Evolutionary conservation across 352 stramenopile genomes (phyloP), one percentile per base, ranked within the genome.

Genomic region (Phytophthora crassamura): DNA sequence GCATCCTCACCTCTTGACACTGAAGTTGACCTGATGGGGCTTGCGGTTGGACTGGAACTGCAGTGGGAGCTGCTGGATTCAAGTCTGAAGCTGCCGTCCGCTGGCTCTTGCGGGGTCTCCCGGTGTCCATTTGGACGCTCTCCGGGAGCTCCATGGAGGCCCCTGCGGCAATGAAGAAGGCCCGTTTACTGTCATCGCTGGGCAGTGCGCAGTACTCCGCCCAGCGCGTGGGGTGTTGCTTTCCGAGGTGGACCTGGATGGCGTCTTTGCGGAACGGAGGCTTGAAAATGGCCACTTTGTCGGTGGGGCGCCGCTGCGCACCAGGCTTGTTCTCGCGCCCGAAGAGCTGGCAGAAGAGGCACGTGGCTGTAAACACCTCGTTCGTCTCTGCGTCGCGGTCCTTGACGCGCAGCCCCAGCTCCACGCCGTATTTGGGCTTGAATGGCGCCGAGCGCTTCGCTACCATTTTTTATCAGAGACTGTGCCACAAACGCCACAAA

Each of bases 271-370:
- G 80, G 67, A 91, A 90, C 22, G 74, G 71, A 43, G 62, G 61
- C 58, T 84, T 86, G 50, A 89, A 89, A 9, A 78, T 72, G 36
- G 85, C 85, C 59, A 89, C 74, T 59, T 90, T 89, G 42, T 75
- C 72, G 4, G 76, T 88, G 28, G 74, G 64, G 45, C 74, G 74
- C 20, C 82, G 78, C 34, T 77, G 75, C 1, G 61, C 52, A 9
- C 77, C 78, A 1, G 57, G 51, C 10, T 74, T 77, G 35, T 59
- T 63, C 68, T 91, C 80, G 42, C 82, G 80, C 0, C 82, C 78
- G 55, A 89, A 87, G 16, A 87, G 52, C 45, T 87, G 75, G 64
- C 82, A 91, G 66, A 89, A 91, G 18, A 86, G 51, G 32, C 80
- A 91, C 16, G 77, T 64, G 34, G 67, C 80, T 4, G 67, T 63